phyloP scores from a whole-genome alignment of 257 asterid species.

The Przewalskia tangutica region DNA sequence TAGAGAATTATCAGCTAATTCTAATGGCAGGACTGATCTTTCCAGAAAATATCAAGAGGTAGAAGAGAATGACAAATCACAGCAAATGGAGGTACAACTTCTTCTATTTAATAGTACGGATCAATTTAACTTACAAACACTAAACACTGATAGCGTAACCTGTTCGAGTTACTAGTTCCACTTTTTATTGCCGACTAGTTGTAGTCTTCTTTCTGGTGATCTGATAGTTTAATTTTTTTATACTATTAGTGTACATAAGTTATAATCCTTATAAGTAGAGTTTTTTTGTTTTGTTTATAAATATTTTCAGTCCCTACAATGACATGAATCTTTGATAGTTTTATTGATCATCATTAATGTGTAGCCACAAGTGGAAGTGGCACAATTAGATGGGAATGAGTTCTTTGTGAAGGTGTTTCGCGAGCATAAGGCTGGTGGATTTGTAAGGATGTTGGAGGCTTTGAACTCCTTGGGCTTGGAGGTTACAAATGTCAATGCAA shows the following conservation, averaged over 20 bases:
- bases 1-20: conserved; percentile 17
- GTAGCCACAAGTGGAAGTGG: conserved; percentile 93
- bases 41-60: conserved; percentile 22
- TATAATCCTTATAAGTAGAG: background rate
- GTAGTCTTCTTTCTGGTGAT: background rate
- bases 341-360: background rate
- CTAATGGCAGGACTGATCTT: conserved; percentile 9
- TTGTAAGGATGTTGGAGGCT: conserved; percentile 67
- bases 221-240: background rate
- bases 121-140: background rate
- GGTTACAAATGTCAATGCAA: conserved; percentile 61
- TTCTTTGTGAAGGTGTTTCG: conserved; percentile 78
- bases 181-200: background rate
- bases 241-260: background rate
- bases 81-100: conserved; percentile 79
- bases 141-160: too few species aligned
- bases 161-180: background rate
- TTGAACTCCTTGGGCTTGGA: conserved; percentile 65
- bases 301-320: background rate
- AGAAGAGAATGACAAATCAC: conserved; percentile 44
- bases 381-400: conserved; percentile 70
- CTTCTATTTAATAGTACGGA: background rate
- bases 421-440: conserved; percentile 75
- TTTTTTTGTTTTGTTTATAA: background rate
- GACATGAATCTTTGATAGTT: background rate